Evolutionary conservation across 257 asterid species (phyloP).

Genomic region (Voacanga thouarsii): DNA sequence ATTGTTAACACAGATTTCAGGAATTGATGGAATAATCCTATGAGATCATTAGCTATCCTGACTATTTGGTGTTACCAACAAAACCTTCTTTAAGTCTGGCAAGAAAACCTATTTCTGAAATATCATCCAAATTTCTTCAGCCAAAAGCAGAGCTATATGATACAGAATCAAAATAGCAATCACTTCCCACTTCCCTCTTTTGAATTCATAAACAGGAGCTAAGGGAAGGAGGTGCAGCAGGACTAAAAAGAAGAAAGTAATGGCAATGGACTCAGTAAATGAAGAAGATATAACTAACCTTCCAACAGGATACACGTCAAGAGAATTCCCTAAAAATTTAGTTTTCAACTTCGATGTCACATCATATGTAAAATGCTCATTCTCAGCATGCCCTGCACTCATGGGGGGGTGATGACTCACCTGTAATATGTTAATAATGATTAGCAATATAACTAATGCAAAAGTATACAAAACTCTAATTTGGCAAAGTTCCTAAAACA

Average conservation of each 20-base stretch:
- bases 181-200: not conserved
- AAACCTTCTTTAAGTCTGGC: not conserved
- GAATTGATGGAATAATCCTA: not conserved
- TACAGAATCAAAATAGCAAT: not conserved
- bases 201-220: not conserved
- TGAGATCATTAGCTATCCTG: not conserved
- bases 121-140: not conserved
- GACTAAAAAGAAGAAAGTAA: not conserved
- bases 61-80: not conserved
- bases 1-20: not conserved
- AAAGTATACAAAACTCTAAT: not conserved
- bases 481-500: not conserved
- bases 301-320: conserved; percentile 97
- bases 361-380: conserved; percentile 82
- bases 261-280: not conserved
- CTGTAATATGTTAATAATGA: conserved; percentile 19
- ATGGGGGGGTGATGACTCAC: conserved; percentile 93
- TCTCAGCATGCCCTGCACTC: conserved; percentile 98
- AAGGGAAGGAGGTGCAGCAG: not conserved
- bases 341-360: conserved; percentile 90
- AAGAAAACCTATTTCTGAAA: not conserved
- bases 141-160: not conserved
- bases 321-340: conserved; percentile 84
- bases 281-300: conserved; percentile 44
- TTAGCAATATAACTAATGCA: not conserved